Percentiles rank a stretch among this genome's conserved stretches.
These are phyloP conservation scores for Neurospora sp. DNA, from an alignment of 495 filamentous ascomycete genomes.

Conservation along the genomic window DNA sequence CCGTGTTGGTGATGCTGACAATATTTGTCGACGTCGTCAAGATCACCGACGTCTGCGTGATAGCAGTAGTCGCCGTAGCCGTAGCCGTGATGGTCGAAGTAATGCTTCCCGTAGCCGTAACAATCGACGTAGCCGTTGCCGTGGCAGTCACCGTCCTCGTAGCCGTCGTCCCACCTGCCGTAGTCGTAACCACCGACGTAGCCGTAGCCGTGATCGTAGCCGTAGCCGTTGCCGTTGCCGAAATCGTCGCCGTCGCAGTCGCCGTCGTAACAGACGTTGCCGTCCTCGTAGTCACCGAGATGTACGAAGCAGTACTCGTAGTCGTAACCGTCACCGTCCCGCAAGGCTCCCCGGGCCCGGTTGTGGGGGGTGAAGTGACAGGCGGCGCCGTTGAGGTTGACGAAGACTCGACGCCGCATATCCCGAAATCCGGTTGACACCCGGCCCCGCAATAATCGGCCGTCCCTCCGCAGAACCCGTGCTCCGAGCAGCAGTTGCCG, in stretches of 20 bases:
- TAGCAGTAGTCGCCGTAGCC: slow-evolving; percentile 13
- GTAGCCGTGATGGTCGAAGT: not conserved
- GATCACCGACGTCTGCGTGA: slow-evolving; percentile 11
- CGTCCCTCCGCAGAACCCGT: slow-evolving; percentile 29
- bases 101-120: too few species aligned
- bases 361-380: not conserved
- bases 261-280: not conserved
- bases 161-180: not conserved
- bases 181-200: not conserved
- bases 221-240: not conserved
- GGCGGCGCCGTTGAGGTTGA: not conserved
- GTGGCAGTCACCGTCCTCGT: not conserved
- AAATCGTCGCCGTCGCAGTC: not conserved
- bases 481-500: slow-evolving; percentile 33
- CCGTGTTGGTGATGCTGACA: slow-evolving; percentile 14
- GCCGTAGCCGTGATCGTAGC: not conserved
- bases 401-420: slow-evolving; percentile 7
- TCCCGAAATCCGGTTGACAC: slow-evolving; percentile 30
- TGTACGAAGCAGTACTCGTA: slow-evolving; percentile 7
- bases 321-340: not conserved
- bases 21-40: slow-evolving; percentile 15
- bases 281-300: slow-evolving; percentile 2
- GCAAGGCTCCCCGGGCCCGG: not conserved
- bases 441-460: slow-evolving; percentile 28
- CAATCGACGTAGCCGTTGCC: not conserved